phyloP scores from a whole-genome alignment of 257 asterid species.

The Fraxinus excelsior region DNA sequence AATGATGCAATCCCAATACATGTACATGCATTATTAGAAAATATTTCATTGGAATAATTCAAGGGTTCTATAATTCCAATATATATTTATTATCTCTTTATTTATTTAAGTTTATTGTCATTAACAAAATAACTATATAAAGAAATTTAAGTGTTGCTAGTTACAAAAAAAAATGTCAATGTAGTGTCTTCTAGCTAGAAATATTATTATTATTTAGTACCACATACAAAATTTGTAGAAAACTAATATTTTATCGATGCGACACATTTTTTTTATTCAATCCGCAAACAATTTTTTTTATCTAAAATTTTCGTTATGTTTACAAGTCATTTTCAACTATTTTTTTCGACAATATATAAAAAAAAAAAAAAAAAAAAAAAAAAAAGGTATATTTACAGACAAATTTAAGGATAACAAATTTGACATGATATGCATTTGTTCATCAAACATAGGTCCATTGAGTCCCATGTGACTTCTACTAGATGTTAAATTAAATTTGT shows the following conservation, averaged over 20 bases:
- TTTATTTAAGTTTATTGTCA: background rate
- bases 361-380: too few species aligned
- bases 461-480: conserved; percentile 4
- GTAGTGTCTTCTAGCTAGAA: too few species aligned
- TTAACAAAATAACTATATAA: background rate
- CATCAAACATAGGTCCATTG: background rate
- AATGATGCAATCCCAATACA: conserved; percentile 32
- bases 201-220: too few species aligned
- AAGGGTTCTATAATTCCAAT: background rate
- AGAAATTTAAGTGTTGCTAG: background rate
- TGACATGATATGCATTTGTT: background rate
- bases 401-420: background rate
- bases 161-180: too few species aligned
- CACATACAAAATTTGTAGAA: too few species aligned
- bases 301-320: too few species aligned
- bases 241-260: too few species aligned
- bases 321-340: too few species aligned
- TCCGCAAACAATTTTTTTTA: too few species aligned
- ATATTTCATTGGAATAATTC: background rate
- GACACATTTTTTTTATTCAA: too few species aligned
- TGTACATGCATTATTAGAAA: background rate
- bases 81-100: background rate
- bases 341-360: background rate
- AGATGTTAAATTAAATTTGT: background rate
- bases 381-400: background rate